These are phyloP conservation scores for Paraphoma chrysanthemicola DNA, from an alignment of 2,329 filamentous ascomycete genomes.

Conservation along the genomic window DNA sequence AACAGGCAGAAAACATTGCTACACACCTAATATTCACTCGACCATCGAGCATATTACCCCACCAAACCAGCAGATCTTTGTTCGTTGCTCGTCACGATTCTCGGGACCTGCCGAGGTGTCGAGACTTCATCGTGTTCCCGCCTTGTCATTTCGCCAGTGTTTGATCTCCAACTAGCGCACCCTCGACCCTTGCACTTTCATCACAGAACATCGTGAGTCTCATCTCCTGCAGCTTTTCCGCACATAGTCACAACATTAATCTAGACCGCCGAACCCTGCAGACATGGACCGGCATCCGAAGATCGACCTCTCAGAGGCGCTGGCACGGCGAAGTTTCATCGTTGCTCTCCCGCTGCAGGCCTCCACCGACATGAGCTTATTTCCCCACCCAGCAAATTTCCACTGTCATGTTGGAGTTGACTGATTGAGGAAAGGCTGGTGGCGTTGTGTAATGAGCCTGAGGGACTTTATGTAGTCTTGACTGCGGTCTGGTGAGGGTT, in stretches of 20 bases:
- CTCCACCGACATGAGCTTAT: slow-evolving; percentile 23
- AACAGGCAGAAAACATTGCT: too few species aligned
- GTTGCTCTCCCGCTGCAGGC: slow-evolving; percentile 10
- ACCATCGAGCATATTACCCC: too few species aligned
- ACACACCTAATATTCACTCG: too few species aligned
- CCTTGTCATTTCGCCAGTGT: slow-evolving; percentile 39
- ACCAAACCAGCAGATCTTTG: too few species aligned
- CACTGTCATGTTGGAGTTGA: slow-evolving; percentile 17
- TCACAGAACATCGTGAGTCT: slow-evolving; percentile 17
- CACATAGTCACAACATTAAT: slow-evolving; percentile 17
- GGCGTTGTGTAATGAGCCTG: slow-evolving; percentile 23
- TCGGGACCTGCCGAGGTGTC: neutral
- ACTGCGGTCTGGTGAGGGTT: slow-evolving; percentile 6
- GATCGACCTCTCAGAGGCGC: neutral
- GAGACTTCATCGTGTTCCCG: slow-evolving; percentile 12
- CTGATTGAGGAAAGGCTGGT: slow-evolving; percentile 15
- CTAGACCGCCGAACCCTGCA: slow-evolving; percentile 14
- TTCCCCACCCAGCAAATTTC: slow-evolving; percentile 28
- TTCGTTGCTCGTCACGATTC: neutral
- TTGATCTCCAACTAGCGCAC: slow-evolving; percentile 40
- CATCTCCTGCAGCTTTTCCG: neutral
- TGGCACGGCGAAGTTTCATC: neutral
- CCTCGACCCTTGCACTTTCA: slow-evolving; percentile 14
- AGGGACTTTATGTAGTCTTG: slow-evolving; percentile 23
- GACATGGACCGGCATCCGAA: slow-evolving; percentile 9